Conservation (phyloP, 1,284 basidiomycete genomes). For the Malassezia dermatis region DNA sequence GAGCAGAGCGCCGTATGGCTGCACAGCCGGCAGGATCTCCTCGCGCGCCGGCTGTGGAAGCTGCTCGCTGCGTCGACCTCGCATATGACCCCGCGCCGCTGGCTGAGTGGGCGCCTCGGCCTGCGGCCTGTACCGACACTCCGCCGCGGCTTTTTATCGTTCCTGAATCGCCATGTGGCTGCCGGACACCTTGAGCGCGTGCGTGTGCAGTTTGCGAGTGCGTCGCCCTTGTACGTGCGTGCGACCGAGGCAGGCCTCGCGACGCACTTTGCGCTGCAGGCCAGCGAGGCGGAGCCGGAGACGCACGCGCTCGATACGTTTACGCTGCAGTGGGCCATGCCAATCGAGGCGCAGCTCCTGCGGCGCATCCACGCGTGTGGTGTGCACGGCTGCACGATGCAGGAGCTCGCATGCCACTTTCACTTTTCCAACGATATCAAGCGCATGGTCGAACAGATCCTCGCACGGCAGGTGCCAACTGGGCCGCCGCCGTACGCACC, state of each 20-base stretch:
- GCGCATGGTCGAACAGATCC: conserved; percentile 18
- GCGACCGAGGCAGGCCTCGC: conserved; percentile 1
- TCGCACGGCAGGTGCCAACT: neutral
- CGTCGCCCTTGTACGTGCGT: conserved; percentile 13
- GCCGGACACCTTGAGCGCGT: conserved; percentile 14
- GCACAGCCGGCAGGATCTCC: conserved; percentile 26
- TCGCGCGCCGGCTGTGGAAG: neutral
- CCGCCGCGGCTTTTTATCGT: conserved; percentile 12
- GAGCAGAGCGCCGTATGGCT: conserved; percentile 24
- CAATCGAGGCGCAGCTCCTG: conserved; percentile 12
- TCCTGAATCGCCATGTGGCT: conserved; percentile 5
- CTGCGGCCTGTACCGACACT: conserved; percentile 4
- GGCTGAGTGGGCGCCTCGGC: conserved; percentile 9
- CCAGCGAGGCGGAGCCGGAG: neutral
- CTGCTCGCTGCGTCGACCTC: conserved; percentile 5
- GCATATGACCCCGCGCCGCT: conserved; percentile 13
- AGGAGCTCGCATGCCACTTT: conserved; percentile 9
- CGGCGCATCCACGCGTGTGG: neutral
- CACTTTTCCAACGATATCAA: conserved; percentile 12
- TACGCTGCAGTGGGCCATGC: neutral
- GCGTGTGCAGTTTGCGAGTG: conserved; percentile 4
- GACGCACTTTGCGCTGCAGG: neutral
- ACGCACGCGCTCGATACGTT: neutral
- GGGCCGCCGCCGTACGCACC: conserved; percentile 8
- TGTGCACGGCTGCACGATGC: conserved; percentile 12